Percentiles rank a stretch among this genome's conserved stretches.
Conservation (phyloP, 257 asterid genomes). For the Scutellaria baicalensis region DNA sequence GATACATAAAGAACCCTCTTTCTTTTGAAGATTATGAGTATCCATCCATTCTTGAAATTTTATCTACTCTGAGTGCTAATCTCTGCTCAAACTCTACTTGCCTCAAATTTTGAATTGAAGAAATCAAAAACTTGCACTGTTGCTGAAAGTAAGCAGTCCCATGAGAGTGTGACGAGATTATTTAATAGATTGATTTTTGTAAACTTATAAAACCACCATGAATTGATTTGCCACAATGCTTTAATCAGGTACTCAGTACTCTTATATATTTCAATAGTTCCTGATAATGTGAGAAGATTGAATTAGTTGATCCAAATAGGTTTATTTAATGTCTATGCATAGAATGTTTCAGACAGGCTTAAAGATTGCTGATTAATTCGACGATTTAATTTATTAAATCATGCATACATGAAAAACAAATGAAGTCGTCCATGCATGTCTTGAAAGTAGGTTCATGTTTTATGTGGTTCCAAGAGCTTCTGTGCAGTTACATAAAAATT, state of each 20-base stretch:
- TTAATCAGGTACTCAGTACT: neutral
- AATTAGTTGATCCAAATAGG: neutral
- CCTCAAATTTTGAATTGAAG: neutral
- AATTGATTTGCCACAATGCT: neutral
- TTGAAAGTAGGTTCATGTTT: no score
- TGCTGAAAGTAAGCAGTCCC: neutral
- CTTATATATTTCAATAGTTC: neutral
- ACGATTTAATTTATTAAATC: no score
- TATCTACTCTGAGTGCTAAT: no score
- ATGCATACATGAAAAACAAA: no score
- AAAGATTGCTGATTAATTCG: no score
- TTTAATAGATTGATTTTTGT: neutral
- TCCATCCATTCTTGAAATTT: no score
- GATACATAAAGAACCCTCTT: neutral
- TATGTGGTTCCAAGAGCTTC: neutral
- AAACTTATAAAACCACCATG: neutral
- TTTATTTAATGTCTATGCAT: neutral
- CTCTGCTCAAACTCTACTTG: no score
- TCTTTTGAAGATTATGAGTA: neutral
- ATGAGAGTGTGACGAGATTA: neutral
- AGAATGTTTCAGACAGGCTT: neutral
- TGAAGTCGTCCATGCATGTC: no score
- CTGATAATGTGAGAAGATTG: neutral
- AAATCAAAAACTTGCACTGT: neutral
- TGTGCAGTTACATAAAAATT: neutral